These are phyloP conservation scores for Aegilops longissima DNA, from an alignment of 176 grass and related monocot genomes.

Conservation along the genomic window DNA sequence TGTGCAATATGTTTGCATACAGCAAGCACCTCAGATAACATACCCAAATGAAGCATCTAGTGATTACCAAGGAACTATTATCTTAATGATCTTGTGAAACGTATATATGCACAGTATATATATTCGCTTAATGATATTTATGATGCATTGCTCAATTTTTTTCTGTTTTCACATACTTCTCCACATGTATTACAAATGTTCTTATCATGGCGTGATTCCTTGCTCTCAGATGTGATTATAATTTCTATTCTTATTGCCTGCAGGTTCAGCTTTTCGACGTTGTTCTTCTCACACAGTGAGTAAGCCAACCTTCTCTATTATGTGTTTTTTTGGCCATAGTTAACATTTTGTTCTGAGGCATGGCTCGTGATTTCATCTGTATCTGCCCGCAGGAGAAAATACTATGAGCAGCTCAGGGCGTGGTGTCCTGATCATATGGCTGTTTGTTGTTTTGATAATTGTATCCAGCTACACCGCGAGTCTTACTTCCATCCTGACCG, in stretches of 20 bases:
- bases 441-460: slow-evolving; percentile 97
- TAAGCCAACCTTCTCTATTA: slow-evolving; percentile 33
- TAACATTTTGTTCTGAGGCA: slow-evolving; percentile 6
- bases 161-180: neutral
- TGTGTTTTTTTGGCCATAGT: slow-evolving; percentile 15
- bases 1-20: neutral
- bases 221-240: slow-evolving; percentile 11
- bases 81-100: neutral
- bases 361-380: slow-evolving; percentile 18
- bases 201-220: slow-evolving; percentile 9
- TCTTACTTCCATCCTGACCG: slow-evolving; percentile 94
- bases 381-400: slow-evolving; percentile 61
- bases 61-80: neutral
- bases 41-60: neutral
- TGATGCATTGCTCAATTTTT: neutral
- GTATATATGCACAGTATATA: neutral
- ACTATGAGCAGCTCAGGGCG: slow-evolving; percentile 81
- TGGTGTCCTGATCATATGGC: slow-evolving; percentile 86
- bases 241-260: slow-evolving; percentile 26
- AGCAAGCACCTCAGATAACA: neutral
- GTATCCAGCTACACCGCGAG: slow-evolving; percentile 95
- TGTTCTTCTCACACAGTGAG: slow-evolving; percentile 99
- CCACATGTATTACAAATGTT: neutral
- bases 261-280: slow-evolving; percentile 98
- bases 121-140: neutral